Evolutionary conservation across 176 grass and related monocot genomes (phyloP), one percentile per base, ranked within the genome.

Genomic region (Avena sativa): DNA sequence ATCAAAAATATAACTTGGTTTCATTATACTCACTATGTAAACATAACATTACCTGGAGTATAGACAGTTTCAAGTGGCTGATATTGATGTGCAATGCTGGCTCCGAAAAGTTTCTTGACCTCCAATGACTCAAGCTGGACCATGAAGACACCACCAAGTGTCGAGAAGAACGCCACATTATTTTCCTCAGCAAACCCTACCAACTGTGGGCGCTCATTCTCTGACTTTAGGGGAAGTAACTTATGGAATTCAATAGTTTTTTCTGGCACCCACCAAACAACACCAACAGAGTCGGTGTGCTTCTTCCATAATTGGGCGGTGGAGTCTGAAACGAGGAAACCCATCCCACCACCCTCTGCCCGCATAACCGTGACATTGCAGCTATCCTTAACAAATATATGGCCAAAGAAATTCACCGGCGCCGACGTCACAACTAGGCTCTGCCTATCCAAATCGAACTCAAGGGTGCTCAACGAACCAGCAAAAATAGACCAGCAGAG

Each of bases 41-140:
- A 43, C 53, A 56, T 56, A 16, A 17, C 44, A 71, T 20, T 71
- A 72, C 69, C 69, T 72, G 69, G 40, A 72, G 69, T 72, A 47
- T 72, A 72, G 8, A 72, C 69, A 12, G 6, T 11, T 72, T 72
- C 69, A 4, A 72, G 46, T 13, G 69, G 69, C 12, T 72, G 11
- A 20, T 72, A 12, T 4, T 4, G 1, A 56, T 0, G 5, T 9
- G 34, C 9, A 72, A n/a, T 0, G 69, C 4, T 47, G 40, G n/a
- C 11, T 5, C 12, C 20, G 2, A 20, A 12, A 12, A 23, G 9
- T 47, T n/a, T 47, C 69, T 47, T 72, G 40, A 46, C 4, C 69
- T 47, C 40, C 40, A 47, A 12, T 13, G 69, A 72, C 4, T 72
- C 20, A 0, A 72, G 69, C 11, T 46, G 19, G 69, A 72, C 8